These are phyloP conservation scores for Chamaenerion angustifolium DNA, from an alignment of 345 rosid species.

Conservation along the genomic window DNA sequence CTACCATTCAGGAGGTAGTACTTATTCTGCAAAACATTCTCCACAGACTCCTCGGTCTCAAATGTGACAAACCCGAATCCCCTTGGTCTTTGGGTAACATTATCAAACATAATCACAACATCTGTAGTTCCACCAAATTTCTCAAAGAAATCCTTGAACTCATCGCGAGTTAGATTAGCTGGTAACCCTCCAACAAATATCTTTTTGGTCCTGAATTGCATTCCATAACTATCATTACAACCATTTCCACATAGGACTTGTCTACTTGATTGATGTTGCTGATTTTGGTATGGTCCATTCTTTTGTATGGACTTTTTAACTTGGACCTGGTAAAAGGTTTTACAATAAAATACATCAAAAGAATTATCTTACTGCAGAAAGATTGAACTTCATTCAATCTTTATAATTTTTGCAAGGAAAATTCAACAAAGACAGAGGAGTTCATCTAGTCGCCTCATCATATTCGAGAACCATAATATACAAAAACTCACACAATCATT, in stretches of 20 bases:
- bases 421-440: too few species aligned
- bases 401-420: background rate
- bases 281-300: slow-evolving; percentile 24
- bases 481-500: too few species aligned
- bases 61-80: slow-evolving; percentile 17
- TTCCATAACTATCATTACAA: background rate
- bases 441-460: too few species aligned
- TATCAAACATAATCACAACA: slow-evolving; percentile 7
- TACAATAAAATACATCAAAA: background rate
- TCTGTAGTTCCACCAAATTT: slow-evolving; percentile 9
- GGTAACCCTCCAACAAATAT: slow-evolving; percentile 19
- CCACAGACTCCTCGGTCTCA: slow-evolving; percentile 9
- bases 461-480: too few species aligned
- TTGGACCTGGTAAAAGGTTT: slow-evolving; percentile 11
- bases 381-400: background rate
- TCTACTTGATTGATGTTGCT: slow-evolving; percentile 8
- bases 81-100: slow-evolving; percentile 5
- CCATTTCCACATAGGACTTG: background rate
- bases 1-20: slow-evolving; percentile 4
- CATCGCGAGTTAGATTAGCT: slow-evolving; percentile 3
- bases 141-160: slow-evolving; percentile 9
- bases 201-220: slow-evolving; percentile 3
- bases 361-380: background rate
- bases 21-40: slow-evolving; percentile 3
- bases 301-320: slow-evolving; percentile 19